Conservation (phyloP, 208 protist species). For the Vickermania spadyakhi region DNA sequence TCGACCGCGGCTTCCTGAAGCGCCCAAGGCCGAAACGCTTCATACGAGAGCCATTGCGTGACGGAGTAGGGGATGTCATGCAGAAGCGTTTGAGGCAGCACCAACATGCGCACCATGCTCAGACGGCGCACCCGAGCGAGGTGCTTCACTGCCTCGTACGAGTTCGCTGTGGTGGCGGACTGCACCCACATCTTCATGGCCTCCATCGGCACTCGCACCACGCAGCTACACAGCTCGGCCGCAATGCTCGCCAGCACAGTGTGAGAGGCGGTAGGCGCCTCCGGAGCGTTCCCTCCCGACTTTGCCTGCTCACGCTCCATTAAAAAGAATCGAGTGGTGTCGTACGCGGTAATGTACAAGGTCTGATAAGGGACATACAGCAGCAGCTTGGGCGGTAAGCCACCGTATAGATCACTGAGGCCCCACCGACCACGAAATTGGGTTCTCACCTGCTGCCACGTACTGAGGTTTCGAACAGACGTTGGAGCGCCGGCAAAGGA, state of each 20-base stretch:
- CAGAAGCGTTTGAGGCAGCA: slow-evolving; percentile 57
- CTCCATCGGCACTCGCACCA: slow-evolving; percentile 78
- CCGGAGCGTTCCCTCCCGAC: background rate
- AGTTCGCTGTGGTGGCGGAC: slow-evolving; percentile 30
- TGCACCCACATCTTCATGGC: slow-evolving; percentile 80
- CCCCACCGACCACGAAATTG: slow-evolving; percentile 56
- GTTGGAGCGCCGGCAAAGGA: too few species aligned
- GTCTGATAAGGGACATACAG: slow-evolving; percentile 77
- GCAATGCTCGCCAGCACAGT: slow-evolving; percentile 31
- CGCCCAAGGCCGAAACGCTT: slow-evolving; percentile 56
- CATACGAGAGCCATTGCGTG: slow-evolving; percentile 71
- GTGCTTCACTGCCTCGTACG: slow-evolving; percentile 29
- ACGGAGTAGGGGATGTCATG: slow-evolving; percentile 79
- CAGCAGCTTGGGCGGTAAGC: slow-evolving; percentile 54
- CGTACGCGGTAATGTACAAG: slow-evolving; percentile 64
- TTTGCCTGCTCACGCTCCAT: slow-evolving; percentile 1
- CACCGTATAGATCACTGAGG: slow-evolving; percentile 50
- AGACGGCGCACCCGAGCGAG: slow-evolving; percentile 6
- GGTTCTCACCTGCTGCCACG: slow-evolving; percentile 3
- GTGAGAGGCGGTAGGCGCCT: slow-evolving; percentile 16
- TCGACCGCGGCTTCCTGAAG: slow-evolving; percentile 4
- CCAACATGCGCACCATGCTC: slow-evolving; percentile 16
- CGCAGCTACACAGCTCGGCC: slow-evolving; percentile 47
- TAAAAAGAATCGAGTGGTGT: slow-evolving; percentile 14
- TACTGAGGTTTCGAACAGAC: too few species aligned